Base-by-base conservation (phyloP, 2,329 filamentous ascomycete genomes). In the Ceratocystis huliohia region DNA sequence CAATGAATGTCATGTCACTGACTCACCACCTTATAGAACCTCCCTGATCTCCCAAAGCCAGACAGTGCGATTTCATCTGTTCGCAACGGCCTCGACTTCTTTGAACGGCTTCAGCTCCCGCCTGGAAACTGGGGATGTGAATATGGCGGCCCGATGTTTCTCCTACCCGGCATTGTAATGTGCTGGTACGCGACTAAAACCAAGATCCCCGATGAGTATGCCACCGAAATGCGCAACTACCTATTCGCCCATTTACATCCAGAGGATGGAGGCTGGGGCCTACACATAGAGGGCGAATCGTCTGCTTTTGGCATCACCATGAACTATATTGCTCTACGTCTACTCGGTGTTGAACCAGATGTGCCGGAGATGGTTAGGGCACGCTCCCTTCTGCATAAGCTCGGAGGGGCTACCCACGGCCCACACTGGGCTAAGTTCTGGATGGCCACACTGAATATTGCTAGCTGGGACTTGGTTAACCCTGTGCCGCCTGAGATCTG, bases 391-490 rank as follows among this genome's bases (percentile, higher is more conserved):
- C 78, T 99, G 41, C 91, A 96, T 76, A 86, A 87, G 73, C 80
- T 97, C 50, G 94, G 94, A 10, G 93, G 94, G 33, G 91, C 91
- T 1, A 79, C 89, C 15, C 86, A 91, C 72, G 85, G 84, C 1
- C 95, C 94, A 25, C 94, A 97, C 74, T 99, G 94, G 94, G 85
- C 85, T n/a, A 99, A 99, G 74, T 95, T 95, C 75, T 96, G 92
- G 91, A 81, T 99, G 61, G 88, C 88, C 48, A 81, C 95, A 2
- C 77, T 99, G 68, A 91, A 91, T 17, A 83, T 97, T 3, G 86
- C 86, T 73, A 79, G 87, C 33, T 99, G 93, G 91, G 91, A 96
- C 66, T 86, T 94, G 68, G 92, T 97, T 71, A 99, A 97, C 72
- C 94, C 94, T 0, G 86, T 94, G 1, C 94, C 94, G 0, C 89